Percentiles rank a stretch among this genome's conserved stretches.
Evolutionary conservation across 129 eudicot genomes (phyloP).

Genomic region (Flaveria robusta): DNA sequence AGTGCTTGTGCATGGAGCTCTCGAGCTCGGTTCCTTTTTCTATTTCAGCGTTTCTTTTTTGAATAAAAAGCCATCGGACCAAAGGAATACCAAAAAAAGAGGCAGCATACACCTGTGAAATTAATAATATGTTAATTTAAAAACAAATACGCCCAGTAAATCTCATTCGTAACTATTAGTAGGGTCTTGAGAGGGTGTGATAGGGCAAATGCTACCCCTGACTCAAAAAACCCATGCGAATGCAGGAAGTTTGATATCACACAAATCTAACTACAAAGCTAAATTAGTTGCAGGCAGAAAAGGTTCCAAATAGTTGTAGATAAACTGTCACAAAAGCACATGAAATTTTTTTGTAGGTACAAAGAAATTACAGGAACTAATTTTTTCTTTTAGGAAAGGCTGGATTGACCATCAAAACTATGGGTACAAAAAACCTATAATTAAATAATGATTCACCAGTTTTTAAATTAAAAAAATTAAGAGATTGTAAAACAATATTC

Average conservation of each 20-base stretch:
- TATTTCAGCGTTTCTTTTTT: slow-evolving; percentile 60
- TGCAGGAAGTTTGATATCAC: neutral
- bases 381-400: neutral
- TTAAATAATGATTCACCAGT: neutral
- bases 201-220: too few species aligned
- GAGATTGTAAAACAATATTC: neutral
- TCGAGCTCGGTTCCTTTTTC: slow-evolving; percentile 79
- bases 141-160: too few species aligned
- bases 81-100: slow-evolving; percentile 91
- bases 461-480: too few species aligned
- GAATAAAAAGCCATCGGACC: slow-evolving; percentile 66
- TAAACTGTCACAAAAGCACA: neutral
- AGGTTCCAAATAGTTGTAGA: neutral
- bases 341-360: too few species aligned
- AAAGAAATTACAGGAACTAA: too few species aligned
- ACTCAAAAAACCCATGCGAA: too few species aligned
- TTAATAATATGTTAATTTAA: slow-evolving; percentile 14
- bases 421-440: too few species aligned
- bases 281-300: neutral
- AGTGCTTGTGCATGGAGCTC: slow-evolving; percentile 69
- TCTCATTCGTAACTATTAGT: too few species aligned
- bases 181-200: too few species aligned
- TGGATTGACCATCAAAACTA: neutral
- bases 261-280: slow-evolving; percentile 6
- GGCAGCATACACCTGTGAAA: slow-evolving; percentile 83